Conservation (phyloP, 2,329 filamentous ascomycete genomes). For the Colletotrichum coccodes region DNA sequence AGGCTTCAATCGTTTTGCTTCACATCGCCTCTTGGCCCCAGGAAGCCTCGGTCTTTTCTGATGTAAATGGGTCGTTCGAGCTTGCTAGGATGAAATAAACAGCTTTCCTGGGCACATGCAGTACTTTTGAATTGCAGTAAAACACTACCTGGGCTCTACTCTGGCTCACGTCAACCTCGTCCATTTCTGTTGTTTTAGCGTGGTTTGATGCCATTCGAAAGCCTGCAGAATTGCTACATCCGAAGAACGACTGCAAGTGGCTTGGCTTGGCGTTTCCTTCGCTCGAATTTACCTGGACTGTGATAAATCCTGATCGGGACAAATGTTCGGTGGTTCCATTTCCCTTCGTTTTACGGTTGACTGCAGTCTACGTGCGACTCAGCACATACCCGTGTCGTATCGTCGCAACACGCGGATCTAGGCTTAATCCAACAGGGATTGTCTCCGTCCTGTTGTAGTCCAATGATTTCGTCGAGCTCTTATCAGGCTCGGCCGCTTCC, state of each 20-base stretch:
- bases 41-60: background rate
- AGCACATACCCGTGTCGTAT: background rate
- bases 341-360: background rate
- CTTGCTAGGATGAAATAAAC: background rate
- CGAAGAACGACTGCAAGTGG: too few species aligned
- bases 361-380: background rate
- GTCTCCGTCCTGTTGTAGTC: background rate
- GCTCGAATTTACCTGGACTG: background rate
- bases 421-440: background rate
- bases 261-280: background rate
- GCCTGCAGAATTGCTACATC: too few species aligned
- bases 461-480: background rate
- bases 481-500: background rate
- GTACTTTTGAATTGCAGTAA: background rate
- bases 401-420: background rate
- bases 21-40: background rate
- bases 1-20: background rate
- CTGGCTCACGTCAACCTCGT: accelerated
- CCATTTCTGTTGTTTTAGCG: too few species aligned
- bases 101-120: background rate
- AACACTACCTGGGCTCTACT: too few species aligned
- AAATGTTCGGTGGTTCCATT: background rate
- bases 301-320: background rate
- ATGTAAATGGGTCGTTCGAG: background rate
- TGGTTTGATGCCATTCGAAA: too few species aligned